These are phyloP conservation scores for Aspergillaceae sp. DNA, from an alignment of 2,329 filamentous ascomycete species.

Conservation along the genomic window DNA sequence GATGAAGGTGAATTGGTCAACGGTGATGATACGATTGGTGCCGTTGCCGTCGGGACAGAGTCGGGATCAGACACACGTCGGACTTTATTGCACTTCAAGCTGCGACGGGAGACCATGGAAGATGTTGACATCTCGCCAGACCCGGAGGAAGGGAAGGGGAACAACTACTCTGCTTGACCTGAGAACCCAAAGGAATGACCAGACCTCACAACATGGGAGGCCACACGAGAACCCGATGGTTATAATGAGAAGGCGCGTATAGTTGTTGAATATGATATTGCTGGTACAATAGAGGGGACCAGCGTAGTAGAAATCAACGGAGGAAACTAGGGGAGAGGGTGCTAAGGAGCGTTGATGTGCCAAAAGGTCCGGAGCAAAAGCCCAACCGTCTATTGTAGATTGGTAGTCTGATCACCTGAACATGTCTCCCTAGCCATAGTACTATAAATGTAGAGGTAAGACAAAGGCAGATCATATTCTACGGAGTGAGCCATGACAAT, in stretches of 20 bases:
- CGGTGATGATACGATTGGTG: background rate
- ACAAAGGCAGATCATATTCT: background rate
- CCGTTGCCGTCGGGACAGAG: background rate
- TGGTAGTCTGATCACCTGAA: no score
- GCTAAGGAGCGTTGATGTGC: background rate
- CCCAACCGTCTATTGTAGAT: background rate
- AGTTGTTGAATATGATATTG: background rate
- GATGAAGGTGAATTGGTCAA: background rate
- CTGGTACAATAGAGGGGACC: background rate
- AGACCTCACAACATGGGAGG: conserved; percentile 2
- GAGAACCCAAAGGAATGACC: conserved; percentile 2
- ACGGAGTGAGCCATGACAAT: conserved; percentile 8
- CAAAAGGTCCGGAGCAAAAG: background rate
- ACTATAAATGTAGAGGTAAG: background rate
- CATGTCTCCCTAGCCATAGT: no score
- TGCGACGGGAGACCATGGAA: conserved; percentile 15
- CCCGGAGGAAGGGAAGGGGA: conserved; percentile 5
- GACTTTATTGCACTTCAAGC: conserved; percentile 18
- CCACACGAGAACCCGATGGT: background rate
- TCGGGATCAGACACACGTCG: conserved; percentile 6
- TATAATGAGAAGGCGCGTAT: background rate
- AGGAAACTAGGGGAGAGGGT: background rate
- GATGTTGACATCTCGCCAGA: conserved; percentile 18
- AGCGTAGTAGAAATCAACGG: background rate
- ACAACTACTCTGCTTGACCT: conserved; percentile 2